Evolutionary conservation across 2,329 filamentous ascomycete species (phyloP), one percentile per base, ranked within the genome.

Genomic region (Aspergillus ibericus): DNA sequence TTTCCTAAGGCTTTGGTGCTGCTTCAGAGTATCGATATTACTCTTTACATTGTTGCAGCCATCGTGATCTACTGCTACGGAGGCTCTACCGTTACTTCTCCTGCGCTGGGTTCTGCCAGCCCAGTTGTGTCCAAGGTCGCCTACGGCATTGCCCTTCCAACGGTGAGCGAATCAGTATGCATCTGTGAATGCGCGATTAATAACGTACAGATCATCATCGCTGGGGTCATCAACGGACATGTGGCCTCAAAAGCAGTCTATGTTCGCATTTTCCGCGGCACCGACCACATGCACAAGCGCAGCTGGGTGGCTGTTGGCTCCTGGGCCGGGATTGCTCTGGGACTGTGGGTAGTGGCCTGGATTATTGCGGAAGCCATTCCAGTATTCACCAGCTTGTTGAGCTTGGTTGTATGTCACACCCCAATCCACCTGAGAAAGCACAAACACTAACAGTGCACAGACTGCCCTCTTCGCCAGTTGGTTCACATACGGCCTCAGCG

Each of bases 321-420:
- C 12, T 91, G 88, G 88, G 64, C 85, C 12, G 79, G 63, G 6
- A 83, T 91, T 47, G 81, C 83, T 1, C 68, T 80, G 0, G 70
- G 65, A 12, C 71, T 85, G 15, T 90, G 87, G 85, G 63, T 84
- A 5, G 56, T 88, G 4, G 85, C 86, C 2, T 89, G 86, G 80
- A 72, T 91, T 59, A 86, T 92, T 59, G 87, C 88, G 5, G 83
- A 88, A 68, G 84, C 85, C 0, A 87, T 91, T 7, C 89, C 89
- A 0, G 83, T 86, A 50, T 92, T 91, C 76, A 85, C 84, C 68
- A 80, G 85, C 48, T 76, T 91, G 8, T 76, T 91, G n/a, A 84
- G 83, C 4, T 74, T 91, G 35, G 84, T 90, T 61, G 66, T 75
- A 71, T 15, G 65, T 61, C 18, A 12, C 18, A 7, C 4, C n/a